Percentiles rank a stretch among this genome's conserved stretches.
Conservation (phyloP, 495 filamentous ascomycete species). For the Daldinia loculata region DNA sequence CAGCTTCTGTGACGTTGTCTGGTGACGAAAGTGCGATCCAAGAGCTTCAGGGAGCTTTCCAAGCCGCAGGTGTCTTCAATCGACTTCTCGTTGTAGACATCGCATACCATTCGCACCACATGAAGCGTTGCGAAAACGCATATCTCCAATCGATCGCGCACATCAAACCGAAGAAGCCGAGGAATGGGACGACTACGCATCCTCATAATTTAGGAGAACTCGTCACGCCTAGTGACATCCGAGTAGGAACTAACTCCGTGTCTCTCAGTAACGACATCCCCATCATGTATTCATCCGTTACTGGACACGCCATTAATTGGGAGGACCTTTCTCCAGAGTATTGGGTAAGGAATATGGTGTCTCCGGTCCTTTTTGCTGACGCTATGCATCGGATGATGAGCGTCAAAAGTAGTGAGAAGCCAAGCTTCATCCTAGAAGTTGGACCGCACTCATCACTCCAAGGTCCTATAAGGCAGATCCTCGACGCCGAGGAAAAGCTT, state of each 20-base stretch:
- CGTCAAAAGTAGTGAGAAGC: conserved; percentile 4
- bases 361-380: conserved; percentile 51
- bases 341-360: conserved; percentile 54
- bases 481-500: conserved; percentile 42
- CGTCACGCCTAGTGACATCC: conserved; percentile 2
- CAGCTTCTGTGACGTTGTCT: conserved; percentile 52
- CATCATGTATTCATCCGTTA: conserved; percentile 52
- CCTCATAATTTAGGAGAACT: conserved; percentile 13
- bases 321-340: conserved; percentile 45
- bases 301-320: conserved; percentile 42
- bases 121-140: conserved; percentile 31
- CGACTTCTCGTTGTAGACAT: conserved; percentile 43
- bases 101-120: conserved; percentile 54
- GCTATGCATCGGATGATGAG: conserved; percentile 44
- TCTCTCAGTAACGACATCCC: conserved; percentile 2
- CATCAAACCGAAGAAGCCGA: conserved; percentile 23
- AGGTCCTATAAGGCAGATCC: conserved; percentile 60
- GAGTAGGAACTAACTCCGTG: conserved; percentile 7
- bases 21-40: conserved; percentile 48
- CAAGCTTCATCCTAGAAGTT: conserved; percentile 39
- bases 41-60: conserved; percentile 34
- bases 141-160: conserved; percentile 29
- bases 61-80: conserved; percentile 41
- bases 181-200: neutral
- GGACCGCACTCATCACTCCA: conserved; percentile 54